These are phyloP conservation scores for Breviolum minutum DNA, from an alignment of 73 alveolate genomes.

Conservation along the genomic window DNA sequence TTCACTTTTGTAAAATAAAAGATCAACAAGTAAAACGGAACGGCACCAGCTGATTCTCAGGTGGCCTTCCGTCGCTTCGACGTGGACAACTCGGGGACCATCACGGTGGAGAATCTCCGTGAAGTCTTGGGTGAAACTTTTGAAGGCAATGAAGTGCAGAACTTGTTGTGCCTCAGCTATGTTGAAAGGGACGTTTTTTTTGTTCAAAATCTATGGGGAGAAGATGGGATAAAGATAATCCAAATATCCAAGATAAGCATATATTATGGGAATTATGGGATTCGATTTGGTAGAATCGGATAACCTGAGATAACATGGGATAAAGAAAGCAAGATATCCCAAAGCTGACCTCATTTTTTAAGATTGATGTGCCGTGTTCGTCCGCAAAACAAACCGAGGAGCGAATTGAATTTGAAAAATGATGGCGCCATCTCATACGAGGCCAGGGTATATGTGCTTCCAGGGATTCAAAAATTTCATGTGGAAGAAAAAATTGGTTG, in stretches of 20 bases:
- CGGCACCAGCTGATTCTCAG: neutral
- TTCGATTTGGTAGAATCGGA: too few species aligned
- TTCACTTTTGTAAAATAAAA: neutral
- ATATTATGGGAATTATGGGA: too few species aligned
- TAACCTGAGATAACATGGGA: too few species aligned
- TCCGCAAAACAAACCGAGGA: neutral
- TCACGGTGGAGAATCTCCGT: slow-evolving; percentile 51
- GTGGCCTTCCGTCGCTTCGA: slow-evolving; percentile 92
- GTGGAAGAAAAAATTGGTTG: too few species aligned
- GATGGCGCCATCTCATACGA: slow-evolving; percentile 67
- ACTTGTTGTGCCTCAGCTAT: slow-evolving; percentile 16
- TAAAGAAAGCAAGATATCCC: too few species aligned
- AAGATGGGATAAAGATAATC: neutral
- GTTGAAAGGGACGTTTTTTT: neutral
- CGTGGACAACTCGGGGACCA: slow-evolving; percentile 67
- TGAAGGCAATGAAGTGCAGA: slow-evolving; percentile 78
- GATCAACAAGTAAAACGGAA: neutral
- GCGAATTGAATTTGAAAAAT: slow-evolving; percentile 36
- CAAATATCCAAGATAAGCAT: neutral
- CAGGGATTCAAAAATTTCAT: neutral
- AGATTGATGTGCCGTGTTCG: too few species aligned
- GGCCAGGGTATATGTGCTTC: neutral
- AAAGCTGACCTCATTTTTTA: too few species aligned
- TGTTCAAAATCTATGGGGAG: neutral
- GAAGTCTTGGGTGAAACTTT: slow-evolving; percentile 83